A percentile compares a stretch with the other conserved stretches of the same genome.
phyloP scores from a whole-genome alignment of 176 grass and related monocot genomes.

The Bothriochloa decipiens region DNA sequence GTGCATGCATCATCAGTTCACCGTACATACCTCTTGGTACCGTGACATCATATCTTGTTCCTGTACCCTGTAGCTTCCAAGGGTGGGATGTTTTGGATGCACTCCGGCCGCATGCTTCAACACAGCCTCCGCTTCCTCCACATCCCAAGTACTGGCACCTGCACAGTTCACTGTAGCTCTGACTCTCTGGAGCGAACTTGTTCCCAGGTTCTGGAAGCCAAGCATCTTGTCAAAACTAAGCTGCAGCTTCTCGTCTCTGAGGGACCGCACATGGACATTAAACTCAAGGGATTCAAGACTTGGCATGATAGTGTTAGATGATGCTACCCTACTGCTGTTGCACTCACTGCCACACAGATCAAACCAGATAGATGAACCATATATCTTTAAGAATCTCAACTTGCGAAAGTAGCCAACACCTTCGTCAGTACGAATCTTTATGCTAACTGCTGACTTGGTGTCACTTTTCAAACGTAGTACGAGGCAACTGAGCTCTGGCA shows the following conservation, averaged over 20 bases:
- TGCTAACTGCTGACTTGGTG: background rate
- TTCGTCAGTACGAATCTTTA: background rate
- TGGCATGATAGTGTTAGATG: conserved; percentile 2
- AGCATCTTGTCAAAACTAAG: background rate
- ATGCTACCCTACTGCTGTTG: too few species aligned
- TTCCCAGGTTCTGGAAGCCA: background rate
- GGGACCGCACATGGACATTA: accelerated
- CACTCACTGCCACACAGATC: too few species aligned
- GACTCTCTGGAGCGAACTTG: background rate
- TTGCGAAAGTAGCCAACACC: background rate
- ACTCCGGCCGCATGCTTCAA: background rate
- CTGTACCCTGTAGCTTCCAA: background rate
- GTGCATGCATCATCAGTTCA: too few species aligned
- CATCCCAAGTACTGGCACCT: background rate
- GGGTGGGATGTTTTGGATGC: background rate
- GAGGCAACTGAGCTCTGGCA: background rate
- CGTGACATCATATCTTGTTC: accelerated
- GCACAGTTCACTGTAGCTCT: accelerated
- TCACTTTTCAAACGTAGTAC: accelerated
- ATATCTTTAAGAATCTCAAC: background rate
- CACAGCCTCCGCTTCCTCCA: background rate
- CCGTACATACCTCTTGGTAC: background rate
- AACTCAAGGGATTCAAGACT: background rate
- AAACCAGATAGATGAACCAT: accelerated
- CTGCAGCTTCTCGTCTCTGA: background rate